Base-by-base conservation (phyloP, 2,329 filamentous ascomycete species). In the Pseudogymnoascus sp. region DNA sequence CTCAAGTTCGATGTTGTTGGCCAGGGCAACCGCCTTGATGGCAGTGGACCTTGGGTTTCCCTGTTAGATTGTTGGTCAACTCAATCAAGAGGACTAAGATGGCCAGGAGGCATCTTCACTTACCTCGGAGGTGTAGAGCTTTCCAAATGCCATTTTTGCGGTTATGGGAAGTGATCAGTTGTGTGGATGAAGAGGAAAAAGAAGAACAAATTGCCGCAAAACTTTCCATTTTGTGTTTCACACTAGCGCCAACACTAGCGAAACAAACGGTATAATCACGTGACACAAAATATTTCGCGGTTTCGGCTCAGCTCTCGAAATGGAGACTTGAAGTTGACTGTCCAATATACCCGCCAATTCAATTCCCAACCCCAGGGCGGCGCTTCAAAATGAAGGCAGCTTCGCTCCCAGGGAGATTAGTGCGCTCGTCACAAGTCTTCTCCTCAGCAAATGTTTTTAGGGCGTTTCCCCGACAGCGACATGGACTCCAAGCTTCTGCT, bases 1-100 rank as follows among this genome's bases (percentile, higher is more conserved):
- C 80, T 97, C 91, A 72, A 99, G 79, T 70, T 97, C 92, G 76
- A 99, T 86, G 77, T 89, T 87, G 81, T 97, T 97, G 82, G 91
- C 92, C 88, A 99, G 97, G 73, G 95, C 95, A 76, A 97, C 91
- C 73, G 91, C 93, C 78, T 88, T 86, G 79, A 96, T 90, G 77
- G 88, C 87, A 75, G 89, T 90, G 78, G 89, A 90, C 83, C 93
- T 93, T 79, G 90, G 83, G 86, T 97, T 96, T 77, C 84, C 85
- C 93, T 97, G 75, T 66, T 71, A 62, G 61, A 63, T 68, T 66
- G 64, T 68, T 60, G 66, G 69, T 54, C 61, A 29, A 57, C 51
- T 57, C 51, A 57, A 57, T 64, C 65, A 39, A 59, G 67, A 5
- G 68, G 64, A 63, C 68, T 67, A 65, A 67, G 70, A 67, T 68